phyloP scores from a whole-genome alignment of 2,329 filamentous ascomycete genomes.

The Chaetomium globosum region DNA sequence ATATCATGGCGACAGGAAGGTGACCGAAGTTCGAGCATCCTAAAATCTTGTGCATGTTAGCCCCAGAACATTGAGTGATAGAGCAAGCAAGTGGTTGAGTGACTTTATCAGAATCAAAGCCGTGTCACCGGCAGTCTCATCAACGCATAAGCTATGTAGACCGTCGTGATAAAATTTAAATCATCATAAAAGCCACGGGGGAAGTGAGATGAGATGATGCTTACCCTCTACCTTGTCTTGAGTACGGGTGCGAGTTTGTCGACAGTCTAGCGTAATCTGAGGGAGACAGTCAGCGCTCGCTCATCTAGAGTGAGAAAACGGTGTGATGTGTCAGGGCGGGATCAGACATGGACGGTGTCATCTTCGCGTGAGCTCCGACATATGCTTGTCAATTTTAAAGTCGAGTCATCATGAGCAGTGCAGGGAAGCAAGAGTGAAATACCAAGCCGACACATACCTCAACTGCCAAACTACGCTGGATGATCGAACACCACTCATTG shows the following conservation, averaged over 20 bases:
- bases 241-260: background rate
- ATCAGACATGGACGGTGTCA: constrained; percentile 54
- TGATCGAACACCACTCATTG: background rate
- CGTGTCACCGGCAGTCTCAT: constrained; percentile 55
- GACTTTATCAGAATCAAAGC: constrained; percentile 33
- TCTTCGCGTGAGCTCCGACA: constrained; percentile 75
- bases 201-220: constrained; percentile 39
- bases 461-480: background rate
- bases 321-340: constrained; percentile 36
- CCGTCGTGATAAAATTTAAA: constrained; percentile 77
- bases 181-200: constrained; percentile 62
- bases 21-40: background rate
- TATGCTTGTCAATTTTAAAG: constrained; percentile 92
- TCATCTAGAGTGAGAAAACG: constrained; percentile 7
- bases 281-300: constrained; percentile 30
- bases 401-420: constrained; percentile 73
- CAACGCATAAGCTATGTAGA: constrained; percentile 81
- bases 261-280: constrained; percentile 20
- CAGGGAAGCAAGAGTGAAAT: constrained; percentile 27
- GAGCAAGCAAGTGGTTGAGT: constrained; percentile 11
- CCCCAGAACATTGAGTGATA: background rate
- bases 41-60: constrained; percentile 18
- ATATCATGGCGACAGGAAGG: background rate
- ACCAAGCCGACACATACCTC: constrained; percentile 30
- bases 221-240: constrained; percentile 23